Base-by-base conservation (phyloP, 371 early-diverging fungal species). In the Apophysomyces variabilis region DNA sequence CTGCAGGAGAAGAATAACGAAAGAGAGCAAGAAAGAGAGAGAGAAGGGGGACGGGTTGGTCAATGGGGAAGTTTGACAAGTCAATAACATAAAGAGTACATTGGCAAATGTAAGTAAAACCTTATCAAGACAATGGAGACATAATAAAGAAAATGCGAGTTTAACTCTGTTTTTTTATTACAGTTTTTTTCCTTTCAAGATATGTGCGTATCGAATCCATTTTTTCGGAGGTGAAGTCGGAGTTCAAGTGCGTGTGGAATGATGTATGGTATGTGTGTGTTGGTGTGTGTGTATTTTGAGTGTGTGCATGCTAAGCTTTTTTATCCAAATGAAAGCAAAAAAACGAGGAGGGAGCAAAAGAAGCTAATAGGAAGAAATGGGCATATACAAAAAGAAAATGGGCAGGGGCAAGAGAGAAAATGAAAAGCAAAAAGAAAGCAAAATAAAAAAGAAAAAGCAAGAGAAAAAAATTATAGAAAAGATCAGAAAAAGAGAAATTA, bases 291-390 rank as follows among this genome's bases (percentile, higher is more conserved):
- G 60, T 60, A 18, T 41, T 41, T 26, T 26, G 32, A 26, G 32
- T 26, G 32, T 26, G 32, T 50, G 54, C 54, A 50, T 50, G 54
- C 54, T 50, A 7, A 21, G 13, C 21, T 50, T n/a, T 50, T 50
- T 50, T 50, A 21, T n/a, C 21, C 13, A 9, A 61, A 44, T 45
- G 61, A 61, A 5, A 45, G 61, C 43, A n/a, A 56, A 47, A 54
- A 57, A 54, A 35, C 39, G 32, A 7, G 32, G 16, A 62, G 12
- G 14, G 26, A 46, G 36, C 35, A 46, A 35, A 50, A 46, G 18
- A 62, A 12, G 47, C 7, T 18, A 37, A 62, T 43, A 38, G 3
- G 35, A 61, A 18, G 12, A 62, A 35, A 43, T 18, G 44, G 14
- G 38, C 38, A 60, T 43, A 21, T 43, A 60, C 21, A 60, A 39